phyloP scores from a whole-genome alignment of 805 yeast species.

The Candida michaelii region DNA sequence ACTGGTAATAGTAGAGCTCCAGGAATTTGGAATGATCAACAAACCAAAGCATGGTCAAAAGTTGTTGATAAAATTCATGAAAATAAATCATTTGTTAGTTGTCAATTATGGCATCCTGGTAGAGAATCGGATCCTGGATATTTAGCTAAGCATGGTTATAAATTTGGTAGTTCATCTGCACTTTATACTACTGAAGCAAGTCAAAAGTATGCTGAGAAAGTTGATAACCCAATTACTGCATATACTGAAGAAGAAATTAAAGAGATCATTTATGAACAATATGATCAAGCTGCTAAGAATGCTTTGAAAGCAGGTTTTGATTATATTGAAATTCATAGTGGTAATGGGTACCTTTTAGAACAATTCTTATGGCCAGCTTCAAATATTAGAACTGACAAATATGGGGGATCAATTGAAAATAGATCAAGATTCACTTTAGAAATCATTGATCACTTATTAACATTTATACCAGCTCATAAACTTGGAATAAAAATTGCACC shows the following conservation, averaged over 20 bases:
- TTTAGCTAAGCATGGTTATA: constrained; percentile 23
- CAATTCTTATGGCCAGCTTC: constrained; percentile 34
- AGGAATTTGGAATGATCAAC: constrained; percentile 49
- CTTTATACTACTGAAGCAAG: constrained; percentile 19
- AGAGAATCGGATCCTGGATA: constrained; percentile 30
- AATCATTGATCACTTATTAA: constrained; percentile 34
- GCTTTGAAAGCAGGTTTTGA: constrained; percentile 39
- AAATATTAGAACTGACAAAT: constrained; percentile 33
- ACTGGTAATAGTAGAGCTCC: constrained; percentile 47
- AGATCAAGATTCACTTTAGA: constrained; percentile 34
- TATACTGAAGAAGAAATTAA: constrained; percentile 24
- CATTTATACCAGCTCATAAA: constrained; percentile 32
- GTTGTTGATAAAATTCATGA: constrained; percentile 46
- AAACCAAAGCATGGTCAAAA: constrained; percentile 49
- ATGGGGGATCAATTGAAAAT: constrained; percentile 39
- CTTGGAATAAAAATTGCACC: constrained; percentile 37
- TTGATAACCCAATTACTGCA: constrained; percentile 15
- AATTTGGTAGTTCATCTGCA: constrained; percentile 19
- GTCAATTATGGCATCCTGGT: constrained; percentile 57
- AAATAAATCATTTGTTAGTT: constrained; percentile 39
- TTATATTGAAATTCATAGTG: constrained; percentile 40
- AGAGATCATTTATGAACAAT: constrained; percentile 21
- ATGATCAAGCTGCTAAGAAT: constrained; percentile 28
- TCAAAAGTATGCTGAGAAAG: constrained; percentile 16
- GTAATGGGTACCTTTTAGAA: constrained; percentile 41